Conservation (phyloP, 306 rosid species). For the Herpetospermum pedunculosum region DNA sequence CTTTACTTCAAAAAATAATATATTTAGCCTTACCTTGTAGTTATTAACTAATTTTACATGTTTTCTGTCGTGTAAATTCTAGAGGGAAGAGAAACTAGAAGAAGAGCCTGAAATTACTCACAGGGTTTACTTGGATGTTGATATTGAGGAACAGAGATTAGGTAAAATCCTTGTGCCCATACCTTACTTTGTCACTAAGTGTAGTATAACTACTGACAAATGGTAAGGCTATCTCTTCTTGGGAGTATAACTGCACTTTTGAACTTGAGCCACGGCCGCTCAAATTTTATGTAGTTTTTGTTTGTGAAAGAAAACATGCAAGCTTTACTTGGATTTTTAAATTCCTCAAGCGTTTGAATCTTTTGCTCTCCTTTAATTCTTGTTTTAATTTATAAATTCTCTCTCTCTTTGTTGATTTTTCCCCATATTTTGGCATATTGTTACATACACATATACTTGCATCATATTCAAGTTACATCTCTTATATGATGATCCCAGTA, state of each 20-base stretch:
- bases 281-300: neutral
- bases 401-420: neutral
- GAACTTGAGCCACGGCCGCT: neutral
- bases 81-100: conserved; percentile 51
- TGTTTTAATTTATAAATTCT: neutral
- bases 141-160: conserved; percentile 54
- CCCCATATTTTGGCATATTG: neutral
- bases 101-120: conserved; percentile 66
- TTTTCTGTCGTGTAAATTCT: conserved; percentile 8
- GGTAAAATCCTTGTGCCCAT: conserved; percentile 26
- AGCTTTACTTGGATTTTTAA: neutral
- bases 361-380: neutral
- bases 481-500: neutral
- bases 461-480: neutral
- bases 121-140: conserved; percentile 69
- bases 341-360: neutral
- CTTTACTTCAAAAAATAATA: neutral
- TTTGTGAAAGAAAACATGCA: neutral
- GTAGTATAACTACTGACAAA: neutral
- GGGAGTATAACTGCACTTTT: neutral
- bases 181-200: neutral
- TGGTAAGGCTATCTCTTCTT: neutral
- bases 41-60: neutral
- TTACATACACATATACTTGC: neutral
- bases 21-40: neutral